Evolutionary conservation across 495 filamentous ascomycete genomes (phyloP).

Genomic region (Penicillium waksmanii): DNA sequence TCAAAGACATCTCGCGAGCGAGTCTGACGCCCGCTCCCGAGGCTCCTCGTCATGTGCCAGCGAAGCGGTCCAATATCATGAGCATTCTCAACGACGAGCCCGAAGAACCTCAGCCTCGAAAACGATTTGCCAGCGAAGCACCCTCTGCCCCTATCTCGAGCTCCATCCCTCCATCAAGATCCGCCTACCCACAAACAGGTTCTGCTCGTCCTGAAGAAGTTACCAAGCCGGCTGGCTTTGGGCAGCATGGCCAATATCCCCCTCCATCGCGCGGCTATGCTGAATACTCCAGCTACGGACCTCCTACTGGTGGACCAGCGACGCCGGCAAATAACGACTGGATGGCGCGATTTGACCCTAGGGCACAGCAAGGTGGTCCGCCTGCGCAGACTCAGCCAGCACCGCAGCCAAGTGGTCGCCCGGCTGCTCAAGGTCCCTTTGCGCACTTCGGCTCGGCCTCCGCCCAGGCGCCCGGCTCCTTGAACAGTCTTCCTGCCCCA

Average conservation of each 20-base stretch:
- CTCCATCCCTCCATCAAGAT: conserved; percentile 15
- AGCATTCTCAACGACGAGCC: conserved; percentile 62
- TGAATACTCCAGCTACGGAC: conserved; percentile 41
- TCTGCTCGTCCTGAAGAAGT: conserved; percentile 35
- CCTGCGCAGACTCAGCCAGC: conserved; percentile 28
- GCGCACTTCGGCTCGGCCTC: conserved; percentile 36
- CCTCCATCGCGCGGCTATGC: conserved; percentile 37
- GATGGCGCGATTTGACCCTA: conserved; percentile 52
- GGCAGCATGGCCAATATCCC: conserved; percentile 36
- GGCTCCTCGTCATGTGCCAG: conserved; percentile 50
- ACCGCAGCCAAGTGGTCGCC: conserved; percentile 30
- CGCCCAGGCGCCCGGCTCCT: conserved; percentile 28
- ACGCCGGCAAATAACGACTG: conserved; percentile 45
- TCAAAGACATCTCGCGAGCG: conserved; percentile 43
- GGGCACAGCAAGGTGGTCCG: conserved; percentile 39
- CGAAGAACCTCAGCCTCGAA: conserved; percentile 56
- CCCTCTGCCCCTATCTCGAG: conserved; percentile 22
- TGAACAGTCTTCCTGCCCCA: conserved; percentile 36
- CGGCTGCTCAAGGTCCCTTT: conserved; percentile 34
- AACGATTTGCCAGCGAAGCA: conserved; percentile 49
- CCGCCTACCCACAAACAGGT: conserved; percentile 22
- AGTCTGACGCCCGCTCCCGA: conserved; percentile 44
- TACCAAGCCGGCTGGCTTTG: conserved; percentile 28
- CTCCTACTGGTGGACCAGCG: conserved; percentile 28
- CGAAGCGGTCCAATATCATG: conserved; percentile 64